Base-by-base conservation (phyloP, 768 basidiomycete species). In the Stropharia rugosoannulata region DNA sequence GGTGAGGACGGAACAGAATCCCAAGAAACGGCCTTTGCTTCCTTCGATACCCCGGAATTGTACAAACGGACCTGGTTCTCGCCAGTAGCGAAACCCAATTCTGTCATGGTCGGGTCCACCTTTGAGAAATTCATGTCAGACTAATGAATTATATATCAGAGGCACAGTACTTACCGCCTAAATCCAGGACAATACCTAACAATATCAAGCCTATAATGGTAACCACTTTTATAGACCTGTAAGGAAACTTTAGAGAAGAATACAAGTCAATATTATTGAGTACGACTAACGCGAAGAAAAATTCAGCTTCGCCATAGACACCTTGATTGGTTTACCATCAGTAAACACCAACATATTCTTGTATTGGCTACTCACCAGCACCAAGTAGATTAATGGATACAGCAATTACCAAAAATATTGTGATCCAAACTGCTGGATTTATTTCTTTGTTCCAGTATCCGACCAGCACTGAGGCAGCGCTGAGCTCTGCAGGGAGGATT, bases 301-400 rank as follows among this genome's bases (percentile, higher is more conserved):
- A 95, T 70, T 95, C 93, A 6, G 84, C 84, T 70, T 94, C 91
- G 36, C 90, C 89, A 63, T 93, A 93, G 27, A 82, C 89, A 59
- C 84, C 80, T 77, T 55, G n/a, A 15, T 32, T n/a, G 42, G 32
- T n/a, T 16, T 48, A 40, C 11, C 41, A 32, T 13, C 25, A n/a
- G 25, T n/a, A 50, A 41, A 13, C 13, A 39, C 32, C 7, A 38
- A 36, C 19, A 13, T 15, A 16, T 12, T 11, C 25, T 32, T 32
- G 5, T 32, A 25, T 9, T 13, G 40, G 25, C n/a, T 25, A 27
- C 71, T 56, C 51, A 72, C 84, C 86, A 42, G 89, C 86, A 46
- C 89, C 90, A 5, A 84, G 70, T 75, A 89, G 66, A 66, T 93
- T 93, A 70, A 93, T 94, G 27, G 73, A 74, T 41, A 95, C 68